Percentiles rank a stretch among this genome's conserved stretches.
These are phyloP conservation scores for Puya raimondii DNA, from an alignment of 176 grass and related monocot species.

Conservation along the genomic window DNA sequence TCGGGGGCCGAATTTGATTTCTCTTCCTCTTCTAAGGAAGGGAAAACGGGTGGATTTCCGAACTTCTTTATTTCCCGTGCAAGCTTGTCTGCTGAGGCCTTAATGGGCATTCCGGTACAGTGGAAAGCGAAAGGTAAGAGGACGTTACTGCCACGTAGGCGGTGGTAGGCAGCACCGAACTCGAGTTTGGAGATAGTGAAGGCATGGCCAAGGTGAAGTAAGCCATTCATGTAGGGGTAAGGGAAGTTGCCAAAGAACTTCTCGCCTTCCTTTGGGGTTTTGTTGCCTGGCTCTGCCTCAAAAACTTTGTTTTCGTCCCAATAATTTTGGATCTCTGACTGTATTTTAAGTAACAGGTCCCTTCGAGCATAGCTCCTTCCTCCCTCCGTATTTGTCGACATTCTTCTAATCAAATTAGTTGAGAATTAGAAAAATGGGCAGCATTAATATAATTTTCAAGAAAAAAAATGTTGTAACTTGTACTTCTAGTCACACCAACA, in stretches of 20 bases:
- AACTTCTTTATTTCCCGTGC: conserved; percentile 39
- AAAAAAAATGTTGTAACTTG: no score
- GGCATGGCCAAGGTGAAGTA: conserved; percentile 60
- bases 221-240: conserved; percentile 81
- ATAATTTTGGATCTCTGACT: conserved; percentile 32
- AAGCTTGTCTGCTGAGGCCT: conserved; percentile 72
- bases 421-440: background rate
- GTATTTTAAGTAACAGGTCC: conserved; percentile 40
- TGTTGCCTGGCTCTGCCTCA: conserved; percentile 39
- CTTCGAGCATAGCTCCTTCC: conserved; percentile 40
- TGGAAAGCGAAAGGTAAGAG: conserved; percentile 66
- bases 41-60: conserved; percentile 55
- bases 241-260: conserved; percentile 84
- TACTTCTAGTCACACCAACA: no score
- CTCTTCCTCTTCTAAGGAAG: conserved; percentile 24
- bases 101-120: conserved; percentile 82
- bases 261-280: conserved; percentile 21
- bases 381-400: conserved; percentile 34
- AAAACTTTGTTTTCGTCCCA: conserved; percentile 62
- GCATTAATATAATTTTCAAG: no score
- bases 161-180: conserved; percentile 59
- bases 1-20: no score
- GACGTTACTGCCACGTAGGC: conserved; percentile 53
- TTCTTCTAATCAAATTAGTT: conserved; percentile 24
- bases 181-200: conserved; percentile 72